A percentile compares a stretch with the other conserved stretches of the same genome.
Evolutionary conservation across 805 yeast genomes (phyloP).

Genomic region (Lipomyces spencermartinsiae): DNA sequence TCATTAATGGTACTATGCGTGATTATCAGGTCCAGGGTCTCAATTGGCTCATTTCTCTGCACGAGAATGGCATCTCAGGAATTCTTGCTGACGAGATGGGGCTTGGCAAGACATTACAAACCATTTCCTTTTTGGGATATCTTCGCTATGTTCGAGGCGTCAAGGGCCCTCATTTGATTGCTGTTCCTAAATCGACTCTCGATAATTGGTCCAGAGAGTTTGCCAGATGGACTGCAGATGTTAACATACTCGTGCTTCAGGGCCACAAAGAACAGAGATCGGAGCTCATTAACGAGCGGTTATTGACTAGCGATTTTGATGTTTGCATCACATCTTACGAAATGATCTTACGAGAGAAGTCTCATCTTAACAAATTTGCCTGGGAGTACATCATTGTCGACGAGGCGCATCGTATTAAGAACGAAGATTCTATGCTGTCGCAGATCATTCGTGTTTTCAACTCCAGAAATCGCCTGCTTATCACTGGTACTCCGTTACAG

Average conservation of each 20-base stretch:
- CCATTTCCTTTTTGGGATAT: conserved; percentile 89
- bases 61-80: conserved; percentile 88
- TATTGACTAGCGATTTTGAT: conserved; percentile 81
- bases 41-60: conserved; percentile 89
- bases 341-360: conserved; percentile 88
- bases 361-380: conserved; percentile 75
- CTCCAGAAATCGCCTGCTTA: conserved; percentile 80
- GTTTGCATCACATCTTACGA: conserved; percentile 91
- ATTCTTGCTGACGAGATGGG: conserved; percentile 99
- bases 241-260: conserved; percentile 80
- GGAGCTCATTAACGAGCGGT: conserved; percentile 58
- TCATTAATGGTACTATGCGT: conserved; percentile 74
- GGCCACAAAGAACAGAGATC: conserved; percentile 85
- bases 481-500: conserved; percentile 96
- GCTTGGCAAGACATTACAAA: conserved; percentile 92
- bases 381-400: conserved; percentile 96
- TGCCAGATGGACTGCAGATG: conserved; percentile 95
- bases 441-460: conserved; percentile 90
- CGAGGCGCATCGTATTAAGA: conserved; percentile 89
- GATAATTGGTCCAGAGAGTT: conserved; percentile 98
- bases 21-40: conserved; percentile 95
- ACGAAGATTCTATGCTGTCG: conserved; percentile 89
- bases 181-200: conserved; percentile 93
- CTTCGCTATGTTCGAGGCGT: conserved; percentile 76
- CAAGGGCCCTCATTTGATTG: conserved; percentile 88